Base-by-base conservation (phyloP, 2,329 filamentous ascomycete species). In the Fusarium caatingaense region DNA sequence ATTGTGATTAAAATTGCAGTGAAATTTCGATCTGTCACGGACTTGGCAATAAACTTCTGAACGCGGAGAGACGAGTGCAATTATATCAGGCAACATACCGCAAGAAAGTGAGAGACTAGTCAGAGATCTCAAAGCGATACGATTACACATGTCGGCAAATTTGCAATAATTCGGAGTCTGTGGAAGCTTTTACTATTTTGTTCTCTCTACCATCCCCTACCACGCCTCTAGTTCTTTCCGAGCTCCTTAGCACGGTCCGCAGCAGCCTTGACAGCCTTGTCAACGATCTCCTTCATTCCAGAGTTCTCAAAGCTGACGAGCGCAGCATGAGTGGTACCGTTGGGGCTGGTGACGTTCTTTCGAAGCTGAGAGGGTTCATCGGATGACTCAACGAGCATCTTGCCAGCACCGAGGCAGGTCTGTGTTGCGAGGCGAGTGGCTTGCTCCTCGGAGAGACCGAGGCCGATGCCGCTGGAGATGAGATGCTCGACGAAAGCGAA, bases 401-500 rank as follows among this genome's bases (percentile, higher is more conserved):
- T 82, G 47, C 84, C 84, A 2, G 84, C 84, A n/a, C 84, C 84
- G 8, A 84, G 76, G 62, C 83, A 85, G 0, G 84, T 86, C 77
- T 86, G 84, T 66, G 80, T 84, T 12, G 84, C 84, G 20, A 85
- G 76, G 1, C 83, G 81, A 13, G 80, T 81, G n/a, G 84, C 84
- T 73, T 86, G 84, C 59, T 85, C 84, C 20, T 77, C 74, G 0
- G 83, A 78, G 27, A 86, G 79, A 3, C 84, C 84, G 3, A 85
- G 76, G n/a, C 76, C 75, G 11, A 77, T 78, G 15, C 80, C 84
- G 63, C 81, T 82, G 55, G 81, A 74, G 56, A 84, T 82, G 47
- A 86, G 77, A 73, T 86, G 83, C 71, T 86, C 84, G 9, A 86
- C 84, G 76, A 86, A 80, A 69, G 83, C 83, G 72, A 86, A 86